Percentiles rank a stretch among this genome's conserved stretches.
phyloP scores from a whole-genome alignment of 495 filamentous ascomycete genomes.

The Aspergillus leporis region DNA sequence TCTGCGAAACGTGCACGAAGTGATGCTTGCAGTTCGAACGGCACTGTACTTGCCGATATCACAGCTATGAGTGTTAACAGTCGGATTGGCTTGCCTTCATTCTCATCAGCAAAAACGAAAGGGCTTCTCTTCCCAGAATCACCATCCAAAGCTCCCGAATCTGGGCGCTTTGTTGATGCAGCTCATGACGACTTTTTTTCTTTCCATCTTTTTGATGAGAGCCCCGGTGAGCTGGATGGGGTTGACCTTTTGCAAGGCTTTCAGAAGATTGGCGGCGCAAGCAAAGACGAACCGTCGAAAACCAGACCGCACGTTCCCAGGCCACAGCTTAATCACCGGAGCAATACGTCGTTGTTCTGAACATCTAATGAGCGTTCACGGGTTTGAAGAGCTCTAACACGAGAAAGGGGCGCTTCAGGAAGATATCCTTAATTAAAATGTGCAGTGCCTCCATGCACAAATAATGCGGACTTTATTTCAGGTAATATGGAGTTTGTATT shows the following conservation, averaged over 20 bases:
- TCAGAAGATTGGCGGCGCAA: conserved; percentile 73
- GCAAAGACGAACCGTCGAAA: conserved; percentile 33
- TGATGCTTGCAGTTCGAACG: conserved; percentile 47
- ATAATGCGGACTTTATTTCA: background rate
- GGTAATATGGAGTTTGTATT: conserved; percentile 13
- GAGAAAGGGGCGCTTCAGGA: background rate
- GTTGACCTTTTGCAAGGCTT: conserved; percentile 89
- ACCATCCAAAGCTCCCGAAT: conserved; percentile 48
- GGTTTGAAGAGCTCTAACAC: background rate
- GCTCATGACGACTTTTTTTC: conserved; percentile 64
- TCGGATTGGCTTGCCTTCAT: conserved; percentile 39
- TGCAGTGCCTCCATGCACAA: conserved; percentile 1
- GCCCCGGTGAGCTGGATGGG: conserved; percentile 61
- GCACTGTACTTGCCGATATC: conserved; percentile 66
- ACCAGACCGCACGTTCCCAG: conserved; percentile 33
- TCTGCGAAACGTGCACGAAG: conserved; percentile 63
- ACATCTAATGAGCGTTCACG: background rate
- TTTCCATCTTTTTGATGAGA: conserved; percentile 60
- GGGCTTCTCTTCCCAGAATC: conserved; percentile 50
- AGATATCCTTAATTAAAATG: background rate
- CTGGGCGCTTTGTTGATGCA: conserved; percentile 55
- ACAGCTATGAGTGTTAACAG: conserved; percentile 54
- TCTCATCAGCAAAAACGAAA: conserved; percentile 34
- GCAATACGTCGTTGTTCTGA: conserved; percentile 48
- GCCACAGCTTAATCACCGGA: conserved; percentile 41